Base-by-base conservation (phyloP, 164 flowering plant genomes). In the Chimonanthus praecox region DNA sequence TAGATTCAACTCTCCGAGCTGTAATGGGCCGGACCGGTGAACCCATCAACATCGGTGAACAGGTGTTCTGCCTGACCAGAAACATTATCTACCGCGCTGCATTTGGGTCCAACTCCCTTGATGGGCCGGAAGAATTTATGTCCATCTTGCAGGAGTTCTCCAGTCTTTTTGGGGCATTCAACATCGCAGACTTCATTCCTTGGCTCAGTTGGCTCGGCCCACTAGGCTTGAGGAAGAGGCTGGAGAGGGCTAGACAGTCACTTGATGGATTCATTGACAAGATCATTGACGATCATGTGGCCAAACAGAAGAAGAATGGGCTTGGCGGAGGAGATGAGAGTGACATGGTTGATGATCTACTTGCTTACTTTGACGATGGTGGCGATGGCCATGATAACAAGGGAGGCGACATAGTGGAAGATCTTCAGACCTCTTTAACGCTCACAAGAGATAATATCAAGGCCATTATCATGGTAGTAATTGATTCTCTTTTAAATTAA, bases 121-220 rank as follows among this genome's bases (percentile, higher is more conserved):
- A 87, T 1, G 92, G 87, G 0, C 90, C 88, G 76, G 87, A 85
- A 2, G 88, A 87, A 74, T 89, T 89, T 67, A 78, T 90, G 16
- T n/a, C 81, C 6, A 90, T 92, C 49, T n/a, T 92, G 75, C 97
- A 92, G 65, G 97, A 92, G 75, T 87, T 90, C 67, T 92, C 97
- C 0, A 88, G 83, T 80, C 84, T 92, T 0, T 89, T 92, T 46
- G 97, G 97, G 0, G 93, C 92, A 7, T 90, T 90, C 71, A 90
- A 92, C 47, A 72, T 90, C 0, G 88, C 89, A 0, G 97, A 92
- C 79, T 92, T 90, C 71, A 72, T 90, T 3, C 93, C 97, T 2
- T 74, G 76, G 73, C 76, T 92, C 6, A 64, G 80, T 1, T 86
- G 89, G 88, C 10, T 83, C 46, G 92, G 87, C 69, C 90, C 88